Evolutionary conservation across 2,329 filamentous ascomycete genomes (phyloP), one percentile per base, ranked within the genome.

Genomic region (Fusarium mexicanum): DNA sequence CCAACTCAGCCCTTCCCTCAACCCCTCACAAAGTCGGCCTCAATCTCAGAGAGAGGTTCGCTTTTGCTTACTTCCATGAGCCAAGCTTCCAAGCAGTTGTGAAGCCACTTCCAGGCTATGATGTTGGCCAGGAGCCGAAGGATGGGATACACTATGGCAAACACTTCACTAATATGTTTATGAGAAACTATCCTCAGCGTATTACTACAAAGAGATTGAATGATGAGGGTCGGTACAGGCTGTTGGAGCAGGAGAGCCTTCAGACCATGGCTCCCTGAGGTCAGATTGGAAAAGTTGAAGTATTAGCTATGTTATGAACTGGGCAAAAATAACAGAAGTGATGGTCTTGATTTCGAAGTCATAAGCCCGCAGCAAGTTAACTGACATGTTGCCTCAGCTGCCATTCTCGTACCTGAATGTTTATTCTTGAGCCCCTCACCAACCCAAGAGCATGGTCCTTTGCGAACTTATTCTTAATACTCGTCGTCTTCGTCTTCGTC

Each of bases 21-120:
- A 87, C 86, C 1, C 85, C 83, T 4, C 86, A 87, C 79, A 87
- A 87, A 76, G 85, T 87, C 44, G 86, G 85, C 5, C 80, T 88
- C 55, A 87, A 88, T 76, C 84, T 80, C 3, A 75, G 79, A 8
- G 85, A 87, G 74, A 82, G 86, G 9, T 87, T 85, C 44, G 83
- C 85, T 1, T 86, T 87, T 72, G 86, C 86, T 10, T 87, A 87
- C 73, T 87, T 87, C 75, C 86, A 87, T 67, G 86, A 87, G 78
- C 86, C 86, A 29, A 86, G 83, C 76, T 87, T 88, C 74, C 81
- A 84, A 26, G 80, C 85, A 2, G 81, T 86, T 16, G 66, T 86
- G 20, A 83, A 82, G 74, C 85, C 86, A 2, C 78, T 87, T 13
- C 79, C 80, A 1, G 83, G 82, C 6, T 85, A 83, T 64, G 76